Conservation (phyloP, 768 basidiomycete species). For the Boletus reticulatus region DNA sequence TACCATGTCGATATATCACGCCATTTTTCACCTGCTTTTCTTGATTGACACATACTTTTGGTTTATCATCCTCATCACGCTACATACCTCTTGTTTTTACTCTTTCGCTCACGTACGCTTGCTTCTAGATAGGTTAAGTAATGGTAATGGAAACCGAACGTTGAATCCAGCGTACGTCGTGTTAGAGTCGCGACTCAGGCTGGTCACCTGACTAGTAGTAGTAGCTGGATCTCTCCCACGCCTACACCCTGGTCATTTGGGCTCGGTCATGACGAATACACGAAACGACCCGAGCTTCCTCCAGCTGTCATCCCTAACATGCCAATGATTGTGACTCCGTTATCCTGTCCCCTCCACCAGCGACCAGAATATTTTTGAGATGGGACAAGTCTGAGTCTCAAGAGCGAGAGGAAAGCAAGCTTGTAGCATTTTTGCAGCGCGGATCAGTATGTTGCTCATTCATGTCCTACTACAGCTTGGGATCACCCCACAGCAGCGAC, state of each 20-base stretch:
- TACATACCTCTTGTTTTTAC: too few species aligned
- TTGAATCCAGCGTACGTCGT: too few species aligned
- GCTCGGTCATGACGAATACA: conserved; percentile 47
- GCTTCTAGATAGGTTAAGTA: background rate
- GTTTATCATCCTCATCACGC: background rate
- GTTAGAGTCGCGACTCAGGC: too few species aligned
- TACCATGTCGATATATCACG: conserved; percentile 7
- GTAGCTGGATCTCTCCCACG: too few species aligned
- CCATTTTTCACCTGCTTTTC: background rate
- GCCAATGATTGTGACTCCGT: conserved; percentile 38
- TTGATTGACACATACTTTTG: background rate
- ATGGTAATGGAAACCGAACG: conserved; percentile 4
- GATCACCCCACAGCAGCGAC: too few species aligned
- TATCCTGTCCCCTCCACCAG: too few species aligned
- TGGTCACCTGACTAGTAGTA: too few species aligned
- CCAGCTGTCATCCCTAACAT: conserved; percentile 46
- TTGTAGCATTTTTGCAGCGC: conserved; percentile 43
- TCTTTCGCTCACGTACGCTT: background rate
- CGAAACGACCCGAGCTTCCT: conserved; percentile 63
- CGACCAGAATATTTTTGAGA: conserved; percentile 11
- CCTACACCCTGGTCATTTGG: conserved; percentile 16
- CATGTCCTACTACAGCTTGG: too few species aligned
- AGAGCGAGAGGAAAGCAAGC: conserved; percentile 8
- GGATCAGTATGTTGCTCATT: conserved; percentile 40
- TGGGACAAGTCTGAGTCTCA: conserved; percentile 7